phyloP scores from a whole-genome alignment of 78 protist genomes.

The Creolimax fragrantissima region DNA sequence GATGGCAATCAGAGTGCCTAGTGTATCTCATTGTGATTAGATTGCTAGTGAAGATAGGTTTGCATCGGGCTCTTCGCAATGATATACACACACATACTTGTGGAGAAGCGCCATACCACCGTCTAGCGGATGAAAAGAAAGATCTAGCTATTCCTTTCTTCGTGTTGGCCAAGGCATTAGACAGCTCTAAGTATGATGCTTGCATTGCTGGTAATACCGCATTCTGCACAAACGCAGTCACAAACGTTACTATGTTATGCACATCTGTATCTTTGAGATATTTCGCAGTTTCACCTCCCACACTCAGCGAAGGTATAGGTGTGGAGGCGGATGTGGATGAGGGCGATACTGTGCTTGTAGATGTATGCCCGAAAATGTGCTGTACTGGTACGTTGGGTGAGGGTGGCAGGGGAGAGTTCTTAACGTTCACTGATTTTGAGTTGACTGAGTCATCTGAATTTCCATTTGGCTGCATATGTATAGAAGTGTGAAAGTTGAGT shows the following conservation, averaged over 20 bases:
- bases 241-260: not conserved
- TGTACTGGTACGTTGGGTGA: not conserved
- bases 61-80: not conserved
- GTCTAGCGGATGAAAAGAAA: not conserved
- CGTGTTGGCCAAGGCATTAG: not conserved
- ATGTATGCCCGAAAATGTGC: too few species aligned
- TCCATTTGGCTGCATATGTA: too few species aligned
- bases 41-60: too few species aligned
- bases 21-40: too few species aligned
- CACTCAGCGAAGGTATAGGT: too few species aligned
- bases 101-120: not conserved
- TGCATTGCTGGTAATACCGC: not conserved
- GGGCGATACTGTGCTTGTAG: too few species aligned
- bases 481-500: too few species aligned
- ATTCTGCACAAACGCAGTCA: not conserved
- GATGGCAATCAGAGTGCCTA: too few species aligned
- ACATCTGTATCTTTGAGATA: not conserved
- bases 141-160: slow-evolving; percentile 10
- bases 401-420: not conserved
- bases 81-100: too few species aligned
- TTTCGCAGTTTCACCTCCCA: not conserved
- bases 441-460: too few species aligned
- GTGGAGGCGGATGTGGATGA: too few species aligned
- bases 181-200: not conserved
- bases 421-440: too few species aligned